Percentiles rank a stretch among this genome's conserved stretches.
Evolutionary conservation across 345 rosid species (phyloP).

Genomic region (Syzygium oleosum): DNA sequence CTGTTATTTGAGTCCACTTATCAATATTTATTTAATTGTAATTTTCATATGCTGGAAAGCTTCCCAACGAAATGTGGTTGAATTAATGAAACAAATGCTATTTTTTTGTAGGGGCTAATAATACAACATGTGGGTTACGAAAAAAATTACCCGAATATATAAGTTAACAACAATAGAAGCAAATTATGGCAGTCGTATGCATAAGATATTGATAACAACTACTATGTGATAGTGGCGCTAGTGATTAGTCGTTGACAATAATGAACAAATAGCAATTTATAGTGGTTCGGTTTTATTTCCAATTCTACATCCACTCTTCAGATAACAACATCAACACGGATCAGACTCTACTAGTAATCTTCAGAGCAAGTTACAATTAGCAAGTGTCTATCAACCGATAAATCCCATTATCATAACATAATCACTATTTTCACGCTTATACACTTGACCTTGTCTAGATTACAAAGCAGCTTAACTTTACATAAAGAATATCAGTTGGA

Average conservation of each 20-base stretch:
- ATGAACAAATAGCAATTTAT: too few relatives aligned
- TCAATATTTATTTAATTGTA: neutral
- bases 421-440: accelerated
- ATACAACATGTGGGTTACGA: neutral
- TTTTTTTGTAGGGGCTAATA: neutral
- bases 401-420: accelerated
- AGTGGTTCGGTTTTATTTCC: too few relatives aligned
- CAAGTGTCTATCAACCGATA: neutral
- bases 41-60: neutral
- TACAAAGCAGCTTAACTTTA: neutral
- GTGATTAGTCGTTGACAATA: neutral
- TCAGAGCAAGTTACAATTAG: neutral
- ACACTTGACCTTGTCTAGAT: accelerated
- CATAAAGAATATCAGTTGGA: neutral
- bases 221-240: neutral
- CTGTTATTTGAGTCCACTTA: neutral
- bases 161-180: neutral
- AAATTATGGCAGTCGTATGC: neutral
- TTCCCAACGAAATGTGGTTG: neutral
- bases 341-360: too few relatives aligned
- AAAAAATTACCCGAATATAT: too few relatives aligned
- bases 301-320: accelerated
- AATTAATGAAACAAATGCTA: neutral
- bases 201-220: too few relatives aligned
- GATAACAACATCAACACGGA: accelerated